phyloP scores from a whole-genome alignment of 2,329 filamentous ascomycete species.

The Niveomyces coronatus region DNA sequence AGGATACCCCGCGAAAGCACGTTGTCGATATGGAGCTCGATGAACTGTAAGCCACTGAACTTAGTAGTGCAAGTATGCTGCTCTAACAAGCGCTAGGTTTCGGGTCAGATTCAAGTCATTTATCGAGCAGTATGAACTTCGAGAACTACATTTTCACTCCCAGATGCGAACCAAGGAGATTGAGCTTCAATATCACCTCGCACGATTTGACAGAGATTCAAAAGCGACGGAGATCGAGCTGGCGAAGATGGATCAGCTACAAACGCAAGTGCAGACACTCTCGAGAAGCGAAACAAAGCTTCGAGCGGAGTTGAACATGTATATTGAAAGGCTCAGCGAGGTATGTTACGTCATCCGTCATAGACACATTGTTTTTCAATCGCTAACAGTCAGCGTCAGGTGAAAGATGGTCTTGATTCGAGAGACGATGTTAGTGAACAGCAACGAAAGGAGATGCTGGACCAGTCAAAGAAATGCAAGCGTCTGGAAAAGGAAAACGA shows the following conservation, averaged over 20 bases:
- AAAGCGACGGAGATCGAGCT: slow-evolving; percentile 78
- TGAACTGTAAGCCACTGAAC: slow-evolving; percentile 55
- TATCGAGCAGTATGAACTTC: slow-evolving; percentile 91
- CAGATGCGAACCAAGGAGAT: slow-evolving; percentile 89
- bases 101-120: slow-evolving; percentile 88
- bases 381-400: slow-evolving; percentile 15
- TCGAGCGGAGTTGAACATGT: slow-evolving; percentile 90
- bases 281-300: slow-evolving; percentile 93
- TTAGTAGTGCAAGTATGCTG: too few species aligned
- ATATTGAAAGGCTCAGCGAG: slow-evolving; percentile 99
- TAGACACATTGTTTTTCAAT: too few species aligned
- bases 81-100: slow-evolving; percentile 42
- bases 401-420: slow-evolving; percentile 6
- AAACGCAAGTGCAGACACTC: slow-evolving; percentile 86
- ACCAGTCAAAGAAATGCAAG: slow-evolving; percentile 99
- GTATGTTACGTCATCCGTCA: slow-evolving; percentile 36
- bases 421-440: slow-evolving; percentile 4
- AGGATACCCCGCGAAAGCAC: slow-evolving; percentile 71
- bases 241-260: slow-evolving; percentile 71
- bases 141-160: slow-evolving; percentile 88
- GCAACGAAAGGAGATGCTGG: slow-evolving; percentile 86
- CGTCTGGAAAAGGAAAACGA: slow-evolving; percentile 94
- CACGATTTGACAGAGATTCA: slow-evolving; percentile 80
- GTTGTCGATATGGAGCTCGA: slow-evolving; percentile 81
- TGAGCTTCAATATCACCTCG: slow-evolving; percentile 86